Evolutionary conservation across 2,329 filamentous ascomycete genomes (phyloP), one percentile per base, ranked within the genome.

Genomic region (Claviceps cyperi): DNA sequence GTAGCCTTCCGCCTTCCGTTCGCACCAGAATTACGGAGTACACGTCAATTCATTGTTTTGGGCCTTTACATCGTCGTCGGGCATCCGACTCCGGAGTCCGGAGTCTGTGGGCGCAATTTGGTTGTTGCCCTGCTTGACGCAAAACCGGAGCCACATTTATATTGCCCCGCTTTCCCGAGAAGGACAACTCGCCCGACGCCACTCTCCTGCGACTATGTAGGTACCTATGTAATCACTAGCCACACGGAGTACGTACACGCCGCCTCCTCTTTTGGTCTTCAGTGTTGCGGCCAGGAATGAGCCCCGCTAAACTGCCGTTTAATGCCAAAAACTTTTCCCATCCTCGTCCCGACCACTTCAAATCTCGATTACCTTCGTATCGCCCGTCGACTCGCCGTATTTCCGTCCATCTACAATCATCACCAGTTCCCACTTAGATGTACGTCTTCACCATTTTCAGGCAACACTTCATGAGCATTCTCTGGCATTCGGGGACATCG

Each of bases 261-360:
- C 43, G 50, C 46, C 40, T 38, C 45, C 22, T 51, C 39, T 41
- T 32, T 32, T 38, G 19, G 36, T 28, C 48, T 38, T 39, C n/a
- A 50, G 35, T 39, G 6, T 17, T 32, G 36, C 44, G 28, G 39
- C 39, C 46, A 51, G 52, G 50, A 51, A 39, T 43, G 49, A 53
- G 52, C 52, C 53, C 52, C 51, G 52, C 52, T 43, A 49, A 51
- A 52, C 46, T 47, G 43, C 51, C 38, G 49, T 54, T 32, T 55
- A 54, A 54, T 49, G 51, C 52, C 55, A 57, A 58, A 57, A 58
- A 59, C 54, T 58, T 56, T 59, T 57, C 53, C 54, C 53, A 55
- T 57, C 55, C 54, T 55, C 53, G 48, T 52, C 49, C 46, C 50
- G 41, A 45, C 46, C 49, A 47, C 43, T 22, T 14, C 46, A 38